A percentile compares a stretch with the other conserved stretches of the same genome.
Conservation (phyloP, 768 basidiomycete species). For the Russula emetica region DNA sequence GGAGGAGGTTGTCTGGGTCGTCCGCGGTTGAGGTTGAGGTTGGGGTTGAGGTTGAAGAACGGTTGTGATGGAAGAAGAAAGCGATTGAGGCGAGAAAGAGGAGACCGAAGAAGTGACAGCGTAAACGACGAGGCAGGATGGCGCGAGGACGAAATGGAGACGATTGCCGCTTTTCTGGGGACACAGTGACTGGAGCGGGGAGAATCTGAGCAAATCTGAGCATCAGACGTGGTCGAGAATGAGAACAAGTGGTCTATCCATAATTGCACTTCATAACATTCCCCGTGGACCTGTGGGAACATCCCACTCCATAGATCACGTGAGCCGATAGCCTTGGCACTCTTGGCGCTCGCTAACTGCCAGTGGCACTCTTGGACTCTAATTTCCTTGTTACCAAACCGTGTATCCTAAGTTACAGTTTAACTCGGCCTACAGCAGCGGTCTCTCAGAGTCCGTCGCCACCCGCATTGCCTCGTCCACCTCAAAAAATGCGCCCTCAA, state of each 20-base stretch:
- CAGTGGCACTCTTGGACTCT: too few species aligned
- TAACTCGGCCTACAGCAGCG: too few species aligned
- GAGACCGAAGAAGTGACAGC: neutral
- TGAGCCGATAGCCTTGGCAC: too few species aligned
- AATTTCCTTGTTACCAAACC: too few species aligned
- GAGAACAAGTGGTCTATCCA: neutral
- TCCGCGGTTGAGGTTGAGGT: neutral
- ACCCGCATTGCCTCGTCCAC: constrained; percentile 13
- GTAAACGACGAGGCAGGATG: neutral
- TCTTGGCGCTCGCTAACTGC: too few species aligned
- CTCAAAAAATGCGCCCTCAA: constrained; percentile 16
- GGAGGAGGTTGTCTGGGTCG: neutral
- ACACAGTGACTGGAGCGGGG: neutral
- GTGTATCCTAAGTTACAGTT: too few species aligned
- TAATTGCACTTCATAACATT: neutral
- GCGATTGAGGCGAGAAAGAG: neutral
- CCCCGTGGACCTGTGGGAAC: too few species aligned
- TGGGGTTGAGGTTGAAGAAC: too few species aligned
- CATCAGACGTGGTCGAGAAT: neutral
- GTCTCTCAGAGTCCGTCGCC: too few species aligned
- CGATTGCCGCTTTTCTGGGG: neutral
- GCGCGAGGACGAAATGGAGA: neutral
- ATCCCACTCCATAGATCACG: too few species aligned
- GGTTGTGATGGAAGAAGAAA: neutral
- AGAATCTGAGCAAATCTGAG: neutral